Evolutionary conservation across 169 alveolate species (phyloP).

Genomic region (Theileria parva): DNA sequence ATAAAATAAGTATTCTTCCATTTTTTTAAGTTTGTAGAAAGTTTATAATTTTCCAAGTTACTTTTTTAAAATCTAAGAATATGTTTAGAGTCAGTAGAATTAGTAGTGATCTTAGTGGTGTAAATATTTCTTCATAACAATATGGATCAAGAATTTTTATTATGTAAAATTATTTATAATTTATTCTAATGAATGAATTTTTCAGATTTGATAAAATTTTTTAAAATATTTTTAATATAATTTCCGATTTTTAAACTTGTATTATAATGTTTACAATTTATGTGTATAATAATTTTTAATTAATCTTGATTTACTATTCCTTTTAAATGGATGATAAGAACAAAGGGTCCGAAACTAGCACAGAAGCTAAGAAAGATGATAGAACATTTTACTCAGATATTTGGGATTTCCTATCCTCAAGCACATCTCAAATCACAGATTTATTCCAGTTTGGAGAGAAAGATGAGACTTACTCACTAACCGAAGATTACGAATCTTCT

Average conservation of each 20-base stretch:
- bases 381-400: slow-evolving; percentile 22
- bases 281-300: slow-evolving; percentile 1
- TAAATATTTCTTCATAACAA: not conserved
- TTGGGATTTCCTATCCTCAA: slow-evolving; percentile 20
- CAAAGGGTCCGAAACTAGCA: not conserved
- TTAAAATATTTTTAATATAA: not conserved
- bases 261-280: not conserved
- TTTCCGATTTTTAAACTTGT: not conserved
- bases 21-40: no score
- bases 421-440: slow-evolving; percentile 39
- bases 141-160: not conserved
- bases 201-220: not conserved
- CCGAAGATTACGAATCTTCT: slow-evolving; percentile 21
- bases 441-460: slow-evolving; percentile 62
- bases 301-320: not conserved
- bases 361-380: not conserved
- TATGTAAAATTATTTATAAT: not conserved
- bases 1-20: not conserved
- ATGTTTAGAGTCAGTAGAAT: not conserved
- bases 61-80: not conserved
- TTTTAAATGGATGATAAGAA: not conserved
- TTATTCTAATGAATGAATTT: not conserved
- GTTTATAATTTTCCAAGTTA: not conserved
- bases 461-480: slow-evolving; percentile 38
- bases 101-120: not conserved